Percentiles rank a stretch among this genome's conserved stretches.
phyloP scores from a whole-genome alignment of 2,329 filamentous ascomycete species.

The Piedraia hortae region DNA sequence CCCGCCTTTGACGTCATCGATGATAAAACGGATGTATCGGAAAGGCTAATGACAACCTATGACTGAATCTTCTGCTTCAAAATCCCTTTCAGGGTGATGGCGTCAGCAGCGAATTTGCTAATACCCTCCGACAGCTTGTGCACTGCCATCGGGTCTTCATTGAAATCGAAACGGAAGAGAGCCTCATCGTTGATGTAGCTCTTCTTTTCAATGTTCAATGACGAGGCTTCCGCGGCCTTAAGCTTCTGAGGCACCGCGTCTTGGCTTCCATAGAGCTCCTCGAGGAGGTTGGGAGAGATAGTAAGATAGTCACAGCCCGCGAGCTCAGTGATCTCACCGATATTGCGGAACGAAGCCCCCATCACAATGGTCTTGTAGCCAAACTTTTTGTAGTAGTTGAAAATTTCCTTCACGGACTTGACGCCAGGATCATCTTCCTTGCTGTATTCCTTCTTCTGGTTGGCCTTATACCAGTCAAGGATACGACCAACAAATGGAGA shows the following conservation, averaged over 20 bases:
- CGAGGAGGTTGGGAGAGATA: constrained; percentile 83
- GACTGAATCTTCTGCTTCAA: constrained; percentile 52
- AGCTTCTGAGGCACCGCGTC: constrained; percentile 80
- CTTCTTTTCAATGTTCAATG: constrained; percentile 62
- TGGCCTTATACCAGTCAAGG: constrained; percentile 97
- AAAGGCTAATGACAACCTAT: not conserved
- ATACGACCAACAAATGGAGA: constrained; percentile 98
- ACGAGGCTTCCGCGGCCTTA: constrained; percentile 34
- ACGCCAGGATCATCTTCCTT: constrained; percentile 88
- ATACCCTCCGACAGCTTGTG: constrained; percentile 99
- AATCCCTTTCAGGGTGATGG: constrained; percentile 75
- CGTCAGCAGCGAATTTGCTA: constrained; percentile 95
- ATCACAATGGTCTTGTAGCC: constrained; percentile 99
- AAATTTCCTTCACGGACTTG: constrained; percentile 75
- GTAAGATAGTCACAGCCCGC: constrained; percentile 97
- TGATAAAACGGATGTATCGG: not conserved
- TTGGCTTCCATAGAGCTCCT: constrained; percentile 70
- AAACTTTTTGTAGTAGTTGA: constrained; percentile 99
- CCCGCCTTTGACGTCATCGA: no score
- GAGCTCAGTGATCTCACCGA: constrained; percentile 90
- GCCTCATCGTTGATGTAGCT: constrained; percentile 74
- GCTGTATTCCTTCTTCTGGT: constrained; percentile 76
- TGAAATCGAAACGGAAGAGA: constrained; percentile 93
- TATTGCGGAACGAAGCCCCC: constrained; percentile 94
- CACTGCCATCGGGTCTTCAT: constrained; percentile 97